Conservation (phyloP, 176 grass and related monocot genomes). For the Themeda triandra region DNA sequence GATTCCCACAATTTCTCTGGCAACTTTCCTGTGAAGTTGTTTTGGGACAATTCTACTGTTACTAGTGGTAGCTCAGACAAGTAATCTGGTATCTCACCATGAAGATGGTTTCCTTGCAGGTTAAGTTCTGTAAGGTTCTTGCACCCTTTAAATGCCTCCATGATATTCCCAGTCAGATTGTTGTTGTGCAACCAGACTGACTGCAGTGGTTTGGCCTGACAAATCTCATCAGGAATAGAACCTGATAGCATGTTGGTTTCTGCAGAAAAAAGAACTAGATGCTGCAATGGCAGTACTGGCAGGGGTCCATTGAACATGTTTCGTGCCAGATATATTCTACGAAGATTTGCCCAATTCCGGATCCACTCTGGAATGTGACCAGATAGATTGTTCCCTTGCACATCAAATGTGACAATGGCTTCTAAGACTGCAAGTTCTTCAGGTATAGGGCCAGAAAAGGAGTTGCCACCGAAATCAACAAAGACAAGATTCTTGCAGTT, state of each 20-base stretch:
- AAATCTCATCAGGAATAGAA: constrained; percentile 57
- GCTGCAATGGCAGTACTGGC: constrained; percentile 52
- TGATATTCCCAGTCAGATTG: constrained; percentile 65
- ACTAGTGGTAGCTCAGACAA: constrained; percentile 73
- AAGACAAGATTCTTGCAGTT: constrained; percentile 73
- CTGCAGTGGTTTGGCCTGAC: constrained; percentile 56
- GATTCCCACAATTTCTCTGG: constrained; percentile 69
- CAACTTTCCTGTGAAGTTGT: constrained; percentile 72
- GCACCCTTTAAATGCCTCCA: constrained; percentile 62
- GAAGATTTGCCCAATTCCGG: constrained; percentile 56
- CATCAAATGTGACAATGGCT: constrained; percentile 54
- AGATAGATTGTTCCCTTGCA: constrained; percentile 66
- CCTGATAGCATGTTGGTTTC: constrained; percentile 82
- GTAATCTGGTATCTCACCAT: constrained; percentile 82
- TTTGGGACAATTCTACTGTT: constrained; percentile 70
- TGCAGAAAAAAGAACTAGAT: constrained; percentile 69
- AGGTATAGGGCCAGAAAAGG: constrained; percentile 61
- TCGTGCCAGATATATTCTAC: constrained; percentile 55
- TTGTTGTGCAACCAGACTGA: constrained; percentile 66
- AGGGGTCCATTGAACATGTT: constrained; percentile 74
- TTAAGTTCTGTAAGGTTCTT: constrained; percentile 73
- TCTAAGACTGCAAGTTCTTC: constrained; percentile 58
- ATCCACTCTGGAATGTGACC: constrained; percentile 82
- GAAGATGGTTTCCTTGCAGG: constrained; percentile 72
- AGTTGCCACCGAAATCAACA: constrained; percentile 71